Percentiles rank a stretch among this genome's conserved stretches.
These are phyloP conservation scores for Detonula confervacea DNA, from an alignment of 352 stramenopile species.

Conservation along the genomic window DNA sequence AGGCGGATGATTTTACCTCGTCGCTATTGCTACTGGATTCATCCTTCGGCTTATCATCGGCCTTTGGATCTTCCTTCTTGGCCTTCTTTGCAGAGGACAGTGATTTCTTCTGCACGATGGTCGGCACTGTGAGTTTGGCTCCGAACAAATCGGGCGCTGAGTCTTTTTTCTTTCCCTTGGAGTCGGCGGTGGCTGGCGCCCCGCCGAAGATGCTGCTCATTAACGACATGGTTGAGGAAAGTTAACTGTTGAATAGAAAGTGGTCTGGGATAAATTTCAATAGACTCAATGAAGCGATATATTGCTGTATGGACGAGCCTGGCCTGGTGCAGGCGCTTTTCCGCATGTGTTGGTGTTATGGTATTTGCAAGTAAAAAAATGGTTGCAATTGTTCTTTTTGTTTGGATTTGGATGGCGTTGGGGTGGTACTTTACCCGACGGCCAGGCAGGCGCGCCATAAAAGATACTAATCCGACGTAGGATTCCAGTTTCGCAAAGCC, in stretches of 20 bases:
- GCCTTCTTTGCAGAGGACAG: background rate
- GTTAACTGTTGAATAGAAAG: background rate
- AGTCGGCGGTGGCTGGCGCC: background rate
- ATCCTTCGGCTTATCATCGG: background rate
- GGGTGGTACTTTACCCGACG: too few species aligned
- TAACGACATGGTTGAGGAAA: conserved; percentile 28
- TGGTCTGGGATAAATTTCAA: too few species aligned
- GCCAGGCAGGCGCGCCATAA: too few species aligned
- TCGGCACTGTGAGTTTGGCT: conserved; percentile 14
- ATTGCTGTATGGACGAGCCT: background rate
- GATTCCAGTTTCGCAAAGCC: too few species aligned
- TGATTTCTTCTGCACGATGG: conserved; percentile 8
- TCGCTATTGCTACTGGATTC: background rate
- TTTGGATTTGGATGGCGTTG: too few species aligned
- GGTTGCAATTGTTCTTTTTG: too few species aligned
- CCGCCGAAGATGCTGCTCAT: conserved; percentile 48
- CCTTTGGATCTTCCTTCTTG: too few species aligned
- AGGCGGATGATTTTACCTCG: background rate
- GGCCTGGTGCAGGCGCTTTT: background rate
- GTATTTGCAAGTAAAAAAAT: too few species aligned
- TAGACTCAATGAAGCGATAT: too few species aligned
- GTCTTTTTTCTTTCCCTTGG: background rate
- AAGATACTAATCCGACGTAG: too few species aligned
- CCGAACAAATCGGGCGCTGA: conserved; percentile 22
- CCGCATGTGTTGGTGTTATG: too few species aligned